Conservation (phyloP, 78 protist genomes). For the Pigoraptor vietnamica region DNA sequence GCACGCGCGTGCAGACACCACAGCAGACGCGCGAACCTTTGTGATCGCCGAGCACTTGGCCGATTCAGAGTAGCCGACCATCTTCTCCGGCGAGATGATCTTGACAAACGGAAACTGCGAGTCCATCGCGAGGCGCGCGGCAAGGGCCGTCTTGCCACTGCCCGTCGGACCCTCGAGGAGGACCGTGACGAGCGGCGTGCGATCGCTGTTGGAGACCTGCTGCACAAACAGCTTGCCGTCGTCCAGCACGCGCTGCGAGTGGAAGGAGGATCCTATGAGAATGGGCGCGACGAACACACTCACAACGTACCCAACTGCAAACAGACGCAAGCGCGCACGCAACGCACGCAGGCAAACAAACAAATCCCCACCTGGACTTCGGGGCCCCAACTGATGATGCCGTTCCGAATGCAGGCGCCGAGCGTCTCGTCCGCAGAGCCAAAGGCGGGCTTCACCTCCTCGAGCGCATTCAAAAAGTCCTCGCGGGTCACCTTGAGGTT, state of each 20-base stretch:
- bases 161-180: slow-evolving; percentile 48
- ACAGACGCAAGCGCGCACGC: background rate
- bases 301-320: no score
- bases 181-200: background rate
- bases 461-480: slow-evolving; percentile 85
- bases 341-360: background rate
- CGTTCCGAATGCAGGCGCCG: slow-evolving; percentile 42
- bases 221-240: slow-evolving; percentile 44
- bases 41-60: slow-evolving; percentile 57
- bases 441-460: slow-evolving; percentile 87
- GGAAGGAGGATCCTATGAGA: no score
- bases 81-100: slow-evolving; percentile 74
- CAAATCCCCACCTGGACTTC: background rate
- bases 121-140: slow-evolving; percentile 76
- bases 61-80: slow-evolving; percentile 72
- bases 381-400: slow-evolving; percentile 67
- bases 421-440: slow-evolving; percentile 54
- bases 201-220: slow-evolving; percentile 56
- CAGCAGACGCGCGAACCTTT: slow-evolving; percentile 11
- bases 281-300: background rate
- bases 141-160: slow-evolving; percentile 93
- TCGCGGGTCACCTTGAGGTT: slow-evolving; percentile 31
- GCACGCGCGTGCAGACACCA: background rate
- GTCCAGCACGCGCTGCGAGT: slow-evolving; percentile 37
- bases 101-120: slow-evolving; percentile 86